Percentiles rank a stretch among this genome's conserved stretches.
Conservation (phyloP, 2,329 filamentous ascomycete genomes). For the Ceratocystiopsis minuta region DNA sequence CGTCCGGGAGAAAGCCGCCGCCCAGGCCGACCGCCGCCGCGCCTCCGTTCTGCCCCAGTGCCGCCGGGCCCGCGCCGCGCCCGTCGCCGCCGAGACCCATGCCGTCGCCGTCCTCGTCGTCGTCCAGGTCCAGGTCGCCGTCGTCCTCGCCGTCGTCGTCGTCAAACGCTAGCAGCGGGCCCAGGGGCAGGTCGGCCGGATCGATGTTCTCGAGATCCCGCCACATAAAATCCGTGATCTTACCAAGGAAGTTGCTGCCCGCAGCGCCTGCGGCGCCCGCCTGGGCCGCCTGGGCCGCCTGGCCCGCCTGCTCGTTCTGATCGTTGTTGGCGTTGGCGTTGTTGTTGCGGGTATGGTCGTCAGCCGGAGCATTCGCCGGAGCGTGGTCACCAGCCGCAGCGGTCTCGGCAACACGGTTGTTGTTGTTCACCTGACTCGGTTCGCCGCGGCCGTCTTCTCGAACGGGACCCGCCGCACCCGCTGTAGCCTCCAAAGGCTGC, state of each 20-base stretch:
- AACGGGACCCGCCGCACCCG: too few relatives aligned
- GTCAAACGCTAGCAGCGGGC: constrained; percentile 13
- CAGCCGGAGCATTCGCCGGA: too few relatives aligned
- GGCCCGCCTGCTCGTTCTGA: too few relatives aligned
- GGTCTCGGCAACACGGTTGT: too few relatives aligned
- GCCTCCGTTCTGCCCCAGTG: constrained; percentile 12
- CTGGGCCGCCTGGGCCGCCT: too few relatives aligned
- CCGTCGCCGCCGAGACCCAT: not conserved
- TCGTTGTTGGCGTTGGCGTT: too few relatives aligned
- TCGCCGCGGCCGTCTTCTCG: too few relatives aligned
- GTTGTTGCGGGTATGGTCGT: too few relatives aligned
- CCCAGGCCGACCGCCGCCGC: constrained; percentile 8
- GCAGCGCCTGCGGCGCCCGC: too few relatives aligned
- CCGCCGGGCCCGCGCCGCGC: constrained; percentile 13
- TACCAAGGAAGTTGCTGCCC: too few relatives aligned
- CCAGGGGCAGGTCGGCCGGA: constrained; percentile 28
- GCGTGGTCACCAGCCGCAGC: too few relatives aligned
- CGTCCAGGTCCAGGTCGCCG: constrained; percentile 12
- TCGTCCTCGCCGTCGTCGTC: constrained; percentile 15
- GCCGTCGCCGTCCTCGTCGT: constrained; percentile 16
- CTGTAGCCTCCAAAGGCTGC: not conserved
- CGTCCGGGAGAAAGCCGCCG: constrained; percentile 3
- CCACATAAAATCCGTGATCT: constrained; percentile 37
- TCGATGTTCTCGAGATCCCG: constrained; percentile 34
- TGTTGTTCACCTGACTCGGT: too few relatives aligned